Percentiles rank a stretch among this genome's conserved stretches.
Evolutionary conservation across 23 red algal genomes (phyloP).

Genomic region (Agarophyton chilense): DNA sequence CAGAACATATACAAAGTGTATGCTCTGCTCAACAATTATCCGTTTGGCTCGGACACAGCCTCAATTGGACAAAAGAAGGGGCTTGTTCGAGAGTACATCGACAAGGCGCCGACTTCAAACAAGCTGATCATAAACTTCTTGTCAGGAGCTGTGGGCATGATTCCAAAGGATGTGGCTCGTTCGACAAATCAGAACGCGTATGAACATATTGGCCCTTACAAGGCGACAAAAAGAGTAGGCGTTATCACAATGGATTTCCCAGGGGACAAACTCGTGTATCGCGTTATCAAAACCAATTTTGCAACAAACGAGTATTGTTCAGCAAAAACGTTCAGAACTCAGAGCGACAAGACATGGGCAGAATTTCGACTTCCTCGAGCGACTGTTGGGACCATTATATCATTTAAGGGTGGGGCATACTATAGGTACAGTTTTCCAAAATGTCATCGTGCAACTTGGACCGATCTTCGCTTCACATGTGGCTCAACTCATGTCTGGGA

Average conservation of each 20-base stretch:
- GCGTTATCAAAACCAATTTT: conserved; percentile 48
- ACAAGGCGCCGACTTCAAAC: conserved; percentile 24
- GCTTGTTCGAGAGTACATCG: conserved; percentile 7
- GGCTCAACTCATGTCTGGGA: background rate
- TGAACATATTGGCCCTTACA: conserved; percentile 8
- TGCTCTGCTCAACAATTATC: background rate
- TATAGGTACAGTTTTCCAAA: conserved; percentile 42
- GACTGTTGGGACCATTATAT: conserved; percentile 21
- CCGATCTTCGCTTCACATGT: conserved; percentile 46
- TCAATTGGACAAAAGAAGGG: conserved; percentile 44
- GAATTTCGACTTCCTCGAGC: conserved; percentile 45
- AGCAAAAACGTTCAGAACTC: conserved; percentile 1
- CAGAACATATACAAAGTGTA: conserved; percentile 49
- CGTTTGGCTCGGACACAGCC: conserved; percentile 29
- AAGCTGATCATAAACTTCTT: conserved; percentile 41
- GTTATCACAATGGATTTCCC: conserved; percentile 57
- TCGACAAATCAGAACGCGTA: conserved; percentile 41
- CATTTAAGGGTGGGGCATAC: conserved; percentile 37
- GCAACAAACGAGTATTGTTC: background rate
- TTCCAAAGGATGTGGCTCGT: conserved; percentile 25
- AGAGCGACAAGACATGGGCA: conserved; percentile 25
- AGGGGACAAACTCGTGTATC: conserved; percentile 43
- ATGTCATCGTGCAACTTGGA: conserved; percentile 49
- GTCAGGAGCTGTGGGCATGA: conserved; percentile 43
- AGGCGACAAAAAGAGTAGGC: background rate